phyloP scores from a whole-genome alignment of 257 asterid genomes.

The Eustoma russellianum region DNA sequence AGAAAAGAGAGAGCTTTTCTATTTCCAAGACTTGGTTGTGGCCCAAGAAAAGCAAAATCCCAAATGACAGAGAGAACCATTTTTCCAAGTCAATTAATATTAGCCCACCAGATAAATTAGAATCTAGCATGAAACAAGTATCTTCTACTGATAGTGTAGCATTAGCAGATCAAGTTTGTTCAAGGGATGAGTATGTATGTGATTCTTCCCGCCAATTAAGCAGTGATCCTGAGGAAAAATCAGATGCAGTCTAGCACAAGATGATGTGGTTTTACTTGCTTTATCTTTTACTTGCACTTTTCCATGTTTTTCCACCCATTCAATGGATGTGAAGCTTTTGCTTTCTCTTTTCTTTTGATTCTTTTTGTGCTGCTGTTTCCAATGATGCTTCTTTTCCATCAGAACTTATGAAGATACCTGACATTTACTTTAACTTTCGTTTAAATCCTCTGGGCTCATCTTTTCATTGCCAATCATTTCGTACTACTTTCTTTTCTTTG shows the following conservation, averaged over 20 bases:
- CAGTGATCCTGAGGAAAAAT: no score
- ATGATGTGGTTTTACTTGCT: no score
- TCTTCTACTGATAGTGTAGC: no score
- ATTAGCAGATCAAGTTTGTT: no score
- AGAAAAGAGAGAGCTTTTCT: constrained; percentile 92
- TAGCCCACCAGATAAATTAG: constrained; percentile 19
- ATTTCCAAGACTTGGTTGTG: constrained; percentile 95
- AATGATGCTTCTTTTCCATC: constrained; percentile 35
- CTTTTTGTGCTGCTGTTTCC: constrained; percentile 25
- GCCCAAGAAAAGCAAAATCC: constrained; percentile 75
- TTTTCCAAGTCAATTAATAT: constrained; percentile 34
- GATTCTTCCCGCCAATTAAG: no score
- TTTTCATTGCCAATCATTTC: no score
- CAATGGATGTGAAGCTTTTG: constrained; percentile 8
- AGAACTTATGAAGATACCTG: constrained; percentile 24
- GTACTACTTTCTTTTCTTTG: no score
- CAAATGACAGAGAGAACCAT: constrained; percentile 28
- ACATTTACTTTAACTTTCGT: constrained; percentile 22
- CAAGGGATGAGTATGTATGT: no score
- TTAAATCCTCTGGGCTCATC: constrained; percentile 15
- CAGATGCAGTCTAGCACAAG: no score
- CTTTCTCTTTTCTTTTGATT: constrained; percentile 24
- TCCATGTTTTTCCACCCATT: no score
- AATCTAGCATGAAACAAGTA: no score
- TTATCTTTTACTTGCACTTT: no score